phyloP scores from a whole-genome alignment of 768 basidiomycete species.

The Lactarius sp. region DNA sequence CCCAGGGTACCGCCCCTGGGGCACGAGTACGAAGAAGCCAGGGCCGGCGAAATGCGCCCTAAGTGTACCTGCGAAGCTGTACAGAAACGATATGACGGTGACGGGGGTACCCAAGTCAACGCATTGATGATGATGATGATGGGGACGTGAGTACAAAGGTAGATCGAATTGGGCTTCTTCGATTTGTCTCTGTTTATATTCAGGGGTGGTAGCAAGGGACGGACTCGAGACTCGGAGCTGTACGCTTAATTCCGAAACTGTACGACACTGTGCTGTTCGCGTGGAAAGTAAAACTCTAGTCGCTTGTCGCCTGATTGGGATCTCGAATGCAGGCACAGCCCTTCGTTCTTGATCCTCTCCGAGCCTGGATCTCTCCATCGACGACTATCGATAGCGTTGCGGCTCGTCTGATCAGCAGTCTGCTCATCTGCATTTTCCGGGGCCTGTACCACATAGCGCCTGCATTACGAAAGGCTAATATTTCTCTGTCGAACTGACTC shows the following conservation, averaged over 20 bases:
- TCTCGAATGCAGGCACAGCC: slow-evolving; percentile 18
- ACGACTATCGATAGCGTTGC: background rate
- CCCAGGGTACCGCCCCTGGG: slow-evolving; percentile 8
- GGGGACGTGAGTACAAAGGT: slow-evolving; percentile 8
- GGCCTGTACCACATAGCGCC: background rate
- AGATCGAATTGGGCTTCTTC: slow-evolving; percentile 20
- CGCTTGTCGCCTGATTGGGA: slow-evolving; percentile 20
- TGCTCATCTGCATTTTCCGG: background rate
- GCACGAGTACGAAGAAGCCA: background rate
- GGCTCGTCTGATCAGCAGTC: background rate
- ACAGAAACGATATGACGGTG: slow-evolving; percentile 1
- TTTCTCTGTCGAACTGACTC: slow-evolving; percentile 2
- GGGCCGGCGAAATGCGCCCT: background rate
- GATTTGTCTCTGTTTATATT: slow-evolving; percentile 14
- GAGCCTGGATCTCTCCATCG: slow-evolving; percentile 1
- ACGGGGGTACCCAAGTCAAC: background rate
- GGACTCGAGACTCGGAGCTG: slow-evolving; percentile 10
- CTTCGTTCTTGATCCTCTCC: slow-evolving; percentile 14
- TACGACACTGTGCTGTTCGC: background rate
- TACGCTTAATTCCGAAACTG: slow-evolving; percentile 20
- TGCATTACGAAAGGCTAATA: slow-evolving; percentile 7
- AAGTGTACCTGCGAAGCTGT: slow-evolving; percentile 1
- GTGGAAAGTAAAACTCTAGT: slow-evolving; percentile 10
- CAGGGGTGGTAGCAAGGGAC: slow-evolving; percentile 14
- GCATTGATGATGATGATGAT: background rate